A percentile compares a stretch with the other conserved stretches of the same genome.
phyloP scores from a whole-genome alignment of 139 green algal genomes.

The Klebsormidium nitens region DNA sequence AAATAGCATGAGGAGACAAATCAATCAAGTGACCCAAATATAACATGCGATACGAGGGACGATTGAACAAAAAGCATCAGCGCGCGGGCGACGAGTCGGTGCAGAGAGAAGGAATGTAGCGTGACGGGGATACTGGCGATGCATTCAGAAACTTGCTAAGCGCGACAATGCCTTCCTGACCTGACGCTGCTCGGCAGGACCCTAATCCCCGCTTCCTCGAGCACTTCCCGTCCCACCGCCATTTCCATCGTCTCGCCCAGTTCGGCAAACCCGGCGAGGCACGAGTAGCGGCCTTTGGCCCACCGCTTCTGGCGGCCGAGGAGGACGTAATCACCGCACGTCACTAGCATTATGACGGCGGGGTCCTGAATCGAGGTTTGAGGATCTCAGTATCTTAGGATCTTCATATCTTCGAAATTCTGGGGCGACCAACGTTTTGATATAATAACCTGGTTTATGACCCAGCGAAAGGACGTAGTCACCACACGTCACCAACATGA shows the following conservation, averaged over 20 bases:
- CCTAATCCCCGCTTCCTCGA: constrained; percentile 17
- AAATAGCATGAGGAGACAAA: too few relatives aligned
- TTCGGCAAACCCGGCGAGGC: constrained; percentile 37
- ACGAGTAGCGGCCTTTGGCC: constrained; percentile 22
- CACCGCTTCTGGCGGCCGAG: constrained; percentile 29
- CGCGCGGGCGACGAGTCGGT: neutral
- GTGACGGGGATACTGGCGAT: neutral
- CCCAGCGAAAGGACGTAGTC: constrained; percentile 34
- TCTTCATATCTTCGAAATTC: too few relatives aligned
- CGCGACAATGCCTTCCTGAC: neutral
- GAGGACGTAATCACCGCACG: constrained; percentile 30
- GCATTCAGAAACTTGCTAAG: neutral
- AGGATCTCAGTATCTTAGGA: neutral
- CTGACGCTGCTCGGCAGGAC: constrained; percentile 5
- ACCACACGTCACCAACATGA: constrained; percentile 35
- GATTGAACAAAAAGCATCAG: neutral
- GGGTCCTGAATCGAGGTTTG: constrained; percentile 19
- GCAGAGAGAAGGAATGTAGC: neutral
- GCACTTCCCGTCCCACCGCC: constrained; percentile 27
- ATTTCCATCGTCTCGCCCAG: constrained; percentile 37
- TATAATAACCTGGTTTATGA: too few relatives aligned
- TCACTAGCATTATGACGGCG: constrained; percentile 37
- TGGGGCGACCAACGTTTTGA: too few relatives aligned
- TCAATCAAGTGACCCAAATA: too few relatives aligned
- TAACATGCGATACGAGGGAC: neutral